Base-by-base conservation (phyloP, 192 early-diverging fungal genomes). In the Backusella westeae region DNA sequence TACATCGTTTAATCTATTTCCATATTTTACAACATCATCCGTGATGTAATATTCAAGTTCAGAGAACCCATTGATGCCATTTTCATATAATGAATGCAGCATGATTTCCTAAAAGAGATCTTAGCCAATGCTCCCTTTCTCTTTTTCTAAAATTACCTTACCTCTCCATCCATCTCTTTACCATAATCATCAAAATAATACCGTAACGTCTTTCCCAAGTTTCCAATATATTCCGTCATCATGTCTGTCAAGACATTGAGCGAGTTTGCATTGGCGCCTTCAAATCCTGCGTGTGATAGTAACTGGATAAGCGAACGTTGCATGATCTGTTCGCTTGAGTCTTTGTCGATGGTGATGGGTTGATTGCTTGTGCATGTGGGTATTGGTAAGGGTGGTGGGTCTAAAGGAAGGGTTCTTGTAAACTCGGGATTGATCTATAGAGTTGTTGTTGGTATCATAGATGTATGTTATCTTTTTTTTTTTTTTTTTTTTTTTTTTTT, bases 221-320 rank as follows among this genome's bases (percentile, higher is more conserved):
- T 99, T 56, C 83, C 59, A 29, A 99, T 83, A 77, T 94, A 96
- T 53, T 98, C 92, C 19, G 84, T 82, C 34, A 93, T 87, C 56
- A 97, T 89, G 74, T 95, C 96, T 49, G 91, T 90, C 68, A 97
- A 75, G 15, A 93, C 85, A 32, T 90, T 80, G 74, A 96, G 72
- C 15, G 94, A 92, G 52, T 81, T 77, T 23, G 82, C 80, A 10
- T 90, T 87, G 34, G 89, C 86, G 39, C 94, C 87, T 81, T 99
- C 96, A 83, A 98, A 99, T 19, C 97, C 97, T 17, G 91, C 85
- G 75, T 99, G 97, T 36, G 92, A 83, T 46, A 97, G 82, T 73
- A 98, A 73, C 75, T 93, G 89, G 0, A 90, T 84, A 10, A 83
- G 78, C 7, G 87, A 87, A 12, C 93, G 90, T 67, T 87, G 82